These are phyloP conservation scores for Cucumis hystrix DNA, from an alignment of 306 rosid genomes.

Conservation along the genomic window DNA sequence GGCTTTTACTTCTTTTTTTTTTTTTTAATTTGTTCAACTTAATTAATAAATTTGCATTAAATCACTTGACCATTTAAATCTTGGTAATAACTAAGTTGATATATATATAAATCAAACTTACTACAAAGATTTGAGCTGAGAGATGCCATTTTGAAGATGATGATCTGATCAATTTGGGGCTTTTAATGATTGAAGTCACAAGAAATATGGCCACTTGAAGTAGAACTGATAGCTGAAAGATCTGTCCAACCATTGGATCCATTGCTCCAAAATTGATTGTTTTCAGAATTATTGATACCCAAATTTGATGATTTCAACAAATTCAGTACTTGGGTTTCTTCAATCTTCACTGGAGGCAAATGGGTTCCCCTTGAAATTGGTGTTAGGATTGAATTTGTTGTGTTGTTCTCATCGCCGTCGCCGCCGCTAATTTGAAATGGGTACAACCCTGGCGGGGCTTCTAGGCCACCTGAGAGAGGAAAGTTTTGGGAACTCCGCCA, in stretches of 20 bases:
- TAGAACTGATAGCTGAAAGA: constrained; percentile 8
- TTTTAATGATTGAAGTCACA: constrained; percentile 7
- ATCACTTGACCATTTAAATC: constrained; percentile 8
- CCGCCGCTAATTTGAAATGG: not conserved
- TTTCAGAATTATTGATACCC: not conserved
- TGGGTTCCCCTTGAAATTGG: constrained; percentile 3
- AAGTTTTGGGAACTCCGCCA: constrained; percentile 13
- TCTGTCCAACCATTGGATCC: constrained; percentile 7
- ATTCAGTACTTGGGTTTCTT: constrained; percentile 13
- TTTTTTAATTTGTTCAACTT: not conserved
- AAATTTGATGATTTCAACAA: not conserved
- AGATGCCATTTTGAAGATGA: not conserved
- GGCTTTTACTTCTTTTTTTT: not conserved
- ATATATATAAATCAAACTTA: not conserved
- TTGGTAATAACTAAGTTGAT: not conserved
- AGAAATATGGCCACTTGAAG: constrained; percentile 7
- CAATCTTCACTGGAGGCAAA: constrained; percentile 9
- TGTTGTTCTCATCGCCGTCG: not conserved
- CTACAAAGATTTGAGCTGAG: not conserved
- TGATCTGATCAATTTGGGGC: not conserved
- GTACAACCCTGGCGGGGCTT: not conserved
- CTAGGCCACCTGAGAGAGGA: not conserved
- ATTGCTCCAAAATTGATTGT: not conserved
- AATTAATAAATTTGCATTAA: not conserved
- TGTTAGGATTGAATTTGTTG: not conserved